Conservation (phyloP, 208 protist genomes). For the Balamuthia mandrillaris region DNA sequence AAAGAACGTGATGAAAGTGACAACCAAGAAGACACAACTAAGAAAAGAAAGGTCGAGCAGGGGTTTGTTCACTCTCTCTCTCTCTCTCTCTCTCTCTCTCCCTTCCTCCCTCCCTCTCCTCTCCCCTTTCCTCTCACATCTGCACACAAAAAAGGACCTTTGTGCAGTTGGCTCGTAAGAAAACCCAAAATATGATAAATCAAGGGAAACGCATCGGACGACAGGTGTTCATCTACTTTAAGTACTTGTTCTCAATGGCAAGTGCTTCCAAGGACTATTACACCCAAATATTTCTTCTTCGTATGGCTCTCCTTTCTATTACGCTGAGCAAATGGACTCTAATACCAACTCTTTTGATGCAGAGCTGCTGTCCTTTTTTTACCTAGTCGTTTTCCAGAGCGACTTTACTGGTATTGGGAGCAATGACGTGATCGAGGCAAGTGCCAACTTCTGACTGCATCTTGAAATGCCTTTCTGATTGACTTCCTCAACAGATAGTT, state of each 20-base stretch:
- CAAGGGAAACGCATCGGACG: too few relatives aligned
- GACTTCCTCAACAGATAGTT: neutral
- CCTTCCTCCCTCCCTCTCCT: too few relatives aligned
- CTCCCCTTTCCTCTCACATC: too few relatives aligned
- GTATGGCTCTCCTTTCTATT: neutral
- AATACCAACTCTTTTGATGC: neutral
- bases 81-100: too few relatives aligned
- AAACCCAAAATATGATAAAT: too few relatives aligned
- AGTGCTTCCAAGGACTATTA: slow-evolving; percentile 12
- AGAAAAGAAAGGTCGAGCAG: too few relatives aligned
- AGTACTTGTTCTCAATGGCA: neutral
- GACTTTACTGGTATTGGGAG: neutral
- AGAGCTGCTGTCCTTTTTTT: slow-evolving; percentile 12
- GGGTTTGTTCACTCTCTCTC: too few relatives aligned
- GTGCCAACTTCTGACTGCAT: neutral
- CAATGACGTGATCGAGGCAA: neutral
- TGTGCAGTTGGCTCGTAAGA: too few relatives aligned
- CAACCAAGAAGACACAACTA: too few relatives aligned
- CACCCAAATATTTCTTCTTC: neutral
- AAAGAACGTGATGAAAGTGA: too few relatives aligned
- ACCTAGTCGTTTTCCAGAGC: slow-evolving; percentile 1
- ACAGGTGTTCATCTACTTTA: slow-evolving; percentile 17
- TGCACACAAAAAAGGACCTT: too few relatives aligned
- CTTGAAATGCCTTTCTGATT: neutral
- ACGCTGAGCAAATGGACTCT: neutral